Conservation (phyloP, 495 filamentous ascomycete genomes). For the Annulohypoxylon nitens region DNA sequence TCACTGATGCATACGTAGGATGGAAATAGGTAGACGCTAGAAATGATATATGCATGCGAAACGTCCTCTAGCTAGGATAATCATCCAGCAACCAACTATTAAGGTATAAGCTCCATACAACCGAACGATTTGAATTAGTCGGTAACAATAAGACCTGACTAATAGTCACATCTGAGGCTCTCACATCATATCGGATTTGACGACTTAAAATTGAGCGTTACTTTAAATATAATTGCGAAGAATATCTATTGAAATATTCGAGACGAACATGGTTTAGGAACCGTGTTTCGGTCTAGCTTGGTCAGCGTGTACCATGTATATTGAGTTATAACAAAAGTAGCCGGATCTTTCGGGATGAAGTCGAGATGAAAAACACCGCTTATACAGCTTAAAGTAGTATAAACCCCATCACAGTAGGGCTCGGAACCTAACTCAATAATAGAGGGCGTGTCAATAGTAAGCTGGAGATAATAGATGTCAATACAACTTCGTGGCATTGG, state of each 20-base stretch:
- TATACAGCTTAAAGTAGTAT: slow-evolving; percentile 11
- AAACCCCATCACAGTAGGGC: neutral
- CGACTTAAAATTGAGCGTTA: slow-evolving; percentile 23
- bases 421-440: neutral
- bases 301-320: slow-evolving; percentile 37
- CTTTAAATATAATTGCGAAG: slow-evolving; percentile 21
- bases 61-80: slow-evolving; percentile 21
- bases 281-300: slow-evolving; percentile 20
- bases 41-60: slow-evolving; percentile 14
- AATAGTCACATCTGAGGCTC: slow-evolving; percentile 13
- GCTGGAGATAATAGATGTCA: neutral
- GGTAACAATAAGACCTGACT: slow-evolving; percentile 16
- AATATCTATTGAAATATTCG: slow-evolving; percentile 22
- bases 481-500: slow-evolving; percentile 6
- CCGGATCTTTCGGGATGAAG: slow-evolving; percentile 17
- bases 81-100: slow-evolving; percentile 9
- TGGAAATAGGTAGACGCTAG: slow-evolving; percentile 25
- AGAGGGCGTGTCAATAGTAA: neutral
- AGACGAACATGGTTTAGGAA: slow-evolving; percentile 17
- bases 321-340: slow-evolving; percentile 10
- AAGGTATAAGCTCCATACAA: slow-evolving; percentile 13
- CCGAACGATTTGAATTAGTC: slow-evolving; percentile 10
- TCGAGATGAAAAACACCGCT: neutral
- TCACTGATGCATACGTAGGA: slow-evolving; percentile 31
- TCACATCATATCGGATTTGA: slow-evolving; percentile 7